Percentiles rank a stretch among this genome's conserved stretches.
These are phyloP conservation scores for Kuraishia floccosa DNA, from an alignment of 805 yeast species.

Conservation along the genomic window DNA sequence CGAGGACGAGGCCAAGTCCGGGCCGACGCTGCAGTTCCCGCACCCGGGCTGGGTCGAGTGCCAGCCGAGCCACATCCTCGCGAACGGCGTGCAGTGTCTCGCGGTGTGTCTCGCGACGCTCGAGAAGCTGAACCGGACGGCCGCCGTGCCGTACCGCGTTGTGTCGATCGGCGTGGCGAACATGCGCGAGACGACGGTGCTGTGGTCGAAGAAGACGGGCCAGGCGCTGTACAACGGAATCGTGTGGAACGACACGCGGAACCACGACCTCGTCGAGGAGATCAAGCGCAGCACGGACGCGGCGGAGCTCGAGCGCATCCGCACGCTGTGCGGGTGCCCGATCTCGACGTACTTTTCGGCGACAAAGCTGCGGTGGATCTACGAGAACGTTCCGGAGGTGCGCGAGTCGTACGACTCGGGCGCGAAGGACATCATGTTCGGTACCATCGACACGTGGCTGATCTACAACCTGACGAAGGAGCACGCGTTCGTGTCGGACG, in stretches of 20 bases:
- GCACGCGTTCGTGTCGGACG: slow-evolving; percentile 66
- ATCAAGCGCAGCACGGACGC: slow-evolving; percentile 41
- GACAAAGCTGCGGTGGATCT: slow-evolving; percentile 79
- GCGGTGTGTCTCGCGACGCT: slow-evolving; percentile 50
- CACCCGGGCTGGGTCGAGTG: slow-evolving; percentile 93
- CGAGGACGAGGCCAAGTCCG: slow-evolving; percentile 42
- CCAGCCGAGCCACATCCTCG: slow-evolving; percentile 73
- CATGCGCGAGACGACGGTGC: slow-evolving; percentile 89
- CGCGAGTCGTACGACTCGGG: slow-evolving; percentile 61
- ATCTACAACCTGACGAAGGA: slow-evolving; percentile 72
- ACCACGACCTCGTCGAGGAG: slow-evolving; percentile 57
- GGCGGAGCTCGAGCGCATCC: slow-evolving; percentile 44
- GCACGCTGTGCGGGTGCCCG: slow-evolving; percentile 72
- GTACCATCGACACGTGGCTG: slow-evolving; percentile 92
- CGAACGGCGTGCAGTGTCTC: slow-evolving; percentile 72
- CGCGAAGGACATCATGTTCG: slow-evolving; percentile 69
- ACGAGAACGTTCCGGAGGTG: slow-evolving; percentile 65
- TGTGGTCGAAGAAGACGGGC: slow-evolving; percentile 83
- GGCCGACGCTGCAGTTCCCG: slow-evolving; percentile 69
- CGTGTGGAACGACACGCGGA: slow-evolving; percentile 94
- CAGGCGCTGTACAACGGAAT: slow-evolving; percentile 78
- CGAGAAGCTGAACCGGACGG: slow-evolving; percentile 32
- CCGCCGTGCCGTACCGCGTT: slow-evolving; percentile 46
- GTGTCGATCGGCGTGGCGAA: slow-evolving; percentile 81
- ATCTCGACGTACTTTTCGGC: slow-evolving; percentile 88